phyloP scores from a whole-genome alignment of 805 yeast genomes.

The Lachancea lanzarotensis region DNA sequence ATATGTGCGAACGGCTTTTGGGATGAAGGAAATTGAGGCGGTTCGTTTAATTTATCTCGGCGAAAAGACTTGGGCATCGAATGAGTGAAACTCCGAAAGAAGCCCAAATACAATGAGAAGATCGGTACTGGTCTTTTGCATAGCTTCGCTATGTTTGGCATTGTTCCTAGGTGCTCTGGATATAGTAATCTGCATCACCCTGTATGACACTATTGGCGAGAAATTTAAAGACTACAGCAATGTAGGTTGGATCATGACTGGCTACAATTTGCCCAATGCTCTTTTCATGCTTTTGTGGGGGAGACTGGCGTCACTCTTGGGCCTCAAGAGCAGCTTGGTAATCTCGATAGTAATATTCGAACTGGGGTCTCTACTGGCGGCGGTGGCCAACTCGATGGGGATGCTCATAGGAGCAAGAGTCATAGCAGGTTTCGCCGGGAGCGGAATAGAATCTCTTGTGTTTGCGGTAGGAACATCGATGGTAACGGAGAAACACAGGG shows the following conservation, averaged over 20 bases:
- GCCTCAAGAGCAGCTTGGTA: conserved; percentile 46
- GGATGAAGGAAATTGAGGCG: too few species aligned
- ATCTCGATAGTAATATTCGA: conserved; percentile 49
- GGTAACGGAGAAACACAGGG: conserved; percentile 22
- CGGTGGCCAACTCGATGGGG: conserved; percentile 47
- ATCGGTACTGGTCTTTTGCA: neutral
- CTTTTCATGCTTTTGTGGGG: conserved; percentile 52
- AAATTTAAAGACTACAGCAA: conserved; percentile 45
- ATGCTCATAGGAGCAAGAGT: conserved; percentile 67
- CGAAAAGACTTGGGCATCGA: too few species aligned
- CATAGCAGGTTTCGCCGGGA: conserved; percentile 68
- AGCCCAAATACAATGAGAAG: neutral
- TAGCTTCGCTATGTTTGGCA: conserved; percentile 19
- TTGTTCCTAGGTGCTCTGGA: conserved; percentile 43
- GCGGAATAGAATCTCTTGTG: conserved; percentile 54
- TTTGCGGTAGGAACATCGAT: conserved; percentile 44
- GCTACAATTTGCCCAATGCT: conserved; percentile 49
- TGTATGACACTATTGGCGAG: conserved; percentile 44
- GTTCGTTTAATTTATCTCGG: too few species aligned
- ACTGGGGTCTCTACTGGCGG: conserved; percentile 56
- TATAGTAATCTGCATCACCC: conserved; percentile 49
- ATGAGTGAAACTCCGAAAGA: too few species aligned
- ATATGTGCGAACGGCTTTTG: too few species aligned
- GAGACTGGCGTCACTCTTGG: conserved; percentile 48
- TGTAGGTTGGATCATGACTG: conserved; percentile 55